Conservation (phyloP, 2,329 filamentous ascomycete genomes). For the Neonectria faginata region DNA sequence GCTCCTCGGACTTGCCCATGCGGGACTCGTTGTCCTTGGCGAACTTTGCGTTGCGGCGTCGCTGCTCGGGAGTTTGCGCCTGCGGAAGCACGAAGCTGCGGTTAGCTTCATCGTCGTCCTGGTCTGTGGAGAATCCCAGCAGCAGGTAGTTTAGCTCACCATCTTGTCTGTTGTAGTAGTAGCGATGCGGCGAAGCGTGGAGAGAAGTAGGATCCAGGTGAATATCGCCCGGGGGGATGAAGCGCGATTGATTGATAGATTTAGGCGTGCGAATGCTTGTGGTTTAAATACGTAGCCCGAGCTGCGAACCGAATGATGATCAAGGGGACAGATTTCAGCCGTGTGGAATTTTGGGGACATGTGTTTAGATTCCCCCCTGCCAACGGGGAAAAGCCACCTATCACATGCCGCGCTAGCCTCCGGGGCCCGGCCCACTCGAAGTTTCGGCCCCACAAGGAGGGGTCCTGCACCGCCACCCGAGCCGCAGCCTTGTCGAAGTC, state of each 20-base stretch:
- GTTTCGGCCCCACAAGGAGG: slow-evolving; percentile 14
- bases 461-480: slow-evolving; percentile 23
- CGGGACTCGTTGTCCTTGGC: slow-evolving; percentile 77
- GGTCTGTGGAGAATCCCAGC: slow-evolving; percentile 4
- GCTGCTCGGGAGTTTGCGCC: slow-evolving; percentile 88
- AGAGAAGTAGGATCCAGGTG: no score
- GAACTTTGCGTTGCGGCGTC: slow-evolving; percentile 83
- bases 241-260: background rate
- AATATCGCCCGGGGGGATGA: background rate
- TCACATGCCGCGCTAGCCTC: slow-evolving; percentile 11
- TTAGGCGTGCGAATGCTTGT: slow-evolving; percentile 5
- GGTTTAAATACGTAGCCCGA: slow-evolving; percentile 34
- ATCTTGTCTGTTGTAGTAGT: slow-evolving; percentile 2
- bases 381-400: slow-evolving; percentile 24
- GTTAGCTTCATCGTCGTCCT: slow-evolving; percentile 34
- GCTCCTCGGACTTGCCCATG: slow-evolving; percentile 78
- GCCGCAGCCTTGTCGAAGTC: slow-evolving; percentile 18
- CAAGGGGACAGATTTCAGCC: slow-evolving; percentile 46
- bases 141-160: slow-evolving; percentile 1
- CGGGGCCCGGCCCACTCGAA: background rate
- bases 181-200: background rate
- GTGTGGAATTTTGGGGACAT: slow-evolving; percentile 48
- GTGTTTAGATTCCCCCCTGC: slow-evolving; percentile 42
- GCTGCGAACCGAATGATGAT: slow-evolving; percentile 28
- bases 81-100: slow-evolving; percentile 49